Conservation (phyloP, 768 basidiomycete genomes). For the Suillus subaureus region DNA sequence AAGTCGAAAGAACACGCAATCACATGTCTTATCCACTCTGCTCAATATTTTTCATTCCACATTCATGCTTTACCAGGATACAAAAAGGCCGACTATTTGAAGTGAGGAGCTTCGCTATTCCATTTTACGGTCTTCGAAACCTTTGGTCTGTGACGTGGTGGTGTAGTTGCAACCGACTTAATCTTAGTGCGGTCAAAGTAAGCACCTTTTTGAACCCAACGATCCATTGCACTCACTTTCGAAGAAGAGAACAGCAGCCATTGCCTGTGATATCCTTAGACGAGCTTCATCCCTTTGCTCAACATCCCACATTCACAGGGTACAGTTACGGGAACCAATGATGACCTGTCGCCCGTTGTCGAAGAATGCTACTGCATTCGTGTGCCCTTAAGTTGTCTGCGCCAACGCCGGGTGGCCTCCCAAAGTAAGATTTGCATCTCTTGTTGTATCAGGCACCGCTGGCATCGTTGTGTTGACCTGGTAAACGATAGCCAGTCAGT, state of each 20-base stretch:
- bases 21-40: too few species aligned
- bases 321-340: constrained; percentile 78
- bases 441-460: background rate
- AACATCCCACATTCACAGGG: constrained; percentile 76
- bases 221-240: background rate
- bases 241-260: background rate
- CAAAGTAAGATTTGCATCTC: background rate
- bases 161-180: background rate
- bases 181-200: background rate
- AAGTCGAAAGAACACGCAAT: too few species aligned
- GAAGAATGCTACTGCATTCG: constrained; percentile 50
- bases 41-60: background rate
- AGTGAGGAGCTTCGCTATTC: background rate
- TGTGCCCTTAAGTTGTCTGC: background rate
- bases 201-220: background rate
- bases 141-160: background rate
- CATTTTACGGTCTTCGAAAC: background rate
- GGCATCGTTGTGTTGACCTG: background rate
- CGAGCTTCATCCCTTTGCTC: constrained; percentile 21
- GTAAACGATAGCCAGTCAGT: background rate
- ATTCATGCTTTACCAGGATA: background rate
- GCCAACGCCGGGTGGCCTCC: background rate
- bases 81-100: background rate
- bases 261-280: background rate
- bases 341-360: constrained; percentile 81